phyloP scores from a whole-genome alignment of 1,139 yeast species.

The Saccharomyces hybrid region DNA sequence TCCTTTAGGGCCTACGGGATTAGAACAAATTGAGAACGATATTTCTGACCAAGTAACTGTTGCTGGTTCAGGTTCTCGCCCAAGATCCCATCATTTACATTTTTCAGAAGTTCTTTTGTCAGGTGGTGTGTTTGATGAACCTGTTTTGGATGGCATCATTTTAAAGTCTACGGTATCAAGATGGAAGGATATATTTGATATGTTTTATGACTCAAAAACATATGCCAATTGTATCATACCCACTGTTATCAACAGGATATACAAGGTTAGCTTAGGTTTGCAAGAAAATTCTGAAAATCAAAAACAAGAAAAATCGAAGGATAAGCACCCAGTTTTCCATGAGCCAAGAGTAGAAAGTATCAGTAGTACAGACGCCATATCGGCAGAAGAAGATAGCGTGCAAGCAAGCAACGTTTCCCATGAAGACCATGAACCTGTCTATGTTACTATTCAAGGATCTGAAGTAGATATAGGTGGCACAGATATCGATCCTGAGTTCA shows the following conservation, averaged over 20 bases:
- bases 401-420: not conserved
- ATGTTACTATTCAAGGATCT: constrained; percentile 68
- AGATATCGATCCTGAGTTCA: constrained; percentile 85
- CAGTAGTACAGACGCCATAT: not conserved
- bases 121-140: constrained; percentile 28
- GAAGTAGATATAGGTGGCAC: constrained; percentile 83
- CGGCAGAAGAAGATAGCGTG: not conserved
- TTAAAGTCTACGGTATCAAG: constrained; percentile 58
- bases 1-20: constrained; percentile 30
- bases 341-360: constrained; percentile 22
- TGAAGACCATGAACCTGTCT: constrained; percentile 44
- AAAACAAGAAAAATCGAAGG: constrained; percentile 25
- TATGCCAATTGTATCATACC: constrained; percentile 43
- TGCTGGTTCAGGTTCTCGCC: constrained; percentile 22
- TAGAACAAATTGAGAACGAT: constrained; percentile 31
- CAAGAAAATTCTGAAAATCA: constrained; percentile 26
- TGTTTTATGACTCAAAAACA: constrained; percentile 41
- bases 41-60: constrained; percentile 24
- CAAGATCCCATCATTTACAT: constrained; percentile 22
- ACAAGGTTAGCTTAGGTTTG: constrained; percentile 38
- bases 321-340: constrained; percentile 9
- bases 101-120: constrained; percentile 28
- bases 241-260: constrained; percentile 45
- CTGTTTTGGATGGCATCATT: constrained; percentile 27
- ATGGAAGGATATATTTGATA: constrained; percentile 55